Conservation (phyloP, 2,329 filamentous ascomycete species). For the Ilyonectria robusta region DNA sequence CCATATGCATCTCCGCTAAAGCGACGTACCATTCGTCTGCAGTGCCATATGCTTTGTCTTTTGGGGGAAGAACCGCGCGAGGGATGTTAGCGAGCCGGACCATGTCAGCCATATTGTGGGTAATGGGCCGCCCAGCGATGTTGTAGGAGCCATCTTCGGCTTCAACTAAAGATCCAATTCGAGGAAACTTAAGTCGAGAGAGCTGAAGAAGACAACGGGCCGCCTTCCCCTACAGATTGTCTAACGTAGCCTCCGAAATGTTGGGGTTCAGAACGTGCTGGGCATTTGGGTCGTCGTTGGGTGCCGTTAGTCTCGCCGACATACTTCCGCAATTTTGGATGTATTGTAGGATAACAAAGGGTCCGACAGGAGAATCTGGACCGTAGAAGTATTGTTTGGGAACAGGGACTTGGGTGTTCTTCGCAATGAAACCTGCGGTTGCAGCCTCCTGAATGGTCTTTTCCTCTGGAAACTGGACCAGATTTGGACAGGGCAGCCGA, state of each 20-base stretch:
- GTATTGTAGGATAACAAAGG: conserved; percentile 49
- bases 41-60: conserved; percentile 40
- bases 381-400: conserved; percentile 29
- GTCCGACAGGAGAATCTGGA: conserved; percentile 40
- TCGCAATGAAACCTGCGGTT: conserved; percentile 22
- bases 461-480: conserved; percentile 33
- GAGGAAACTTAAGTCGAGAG: conserved; percentile 49
- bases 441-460: conserved; percentile 35
- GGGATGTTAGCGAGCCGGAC: conserved; percentile 48
- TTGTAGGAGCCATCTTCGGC: conserved; percentile 41
- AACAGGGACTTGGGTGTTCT: conserved; percentile 22
- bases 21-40: conserved; percentile 55
- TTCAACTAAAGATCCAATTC: conserved; percentile 57
- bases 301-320: conserved; percentile 23
- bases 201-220: conserved; percentile 58
- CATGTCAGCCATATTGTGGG: conserved; percentile 59
- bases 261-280: conserved; percentile 29
- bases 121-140: conserved; percentile 54
- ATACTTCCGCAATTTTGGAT: conserved; percentile 45
- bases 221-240: conserved; percentile 53
- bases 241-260: conserved; percentile 50
- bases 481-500: conserved; percentile 27
- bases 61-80: conserved; percentile 34
- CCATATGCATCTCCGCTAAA: conserved; percentile 59
- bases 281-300: conserved; percentile 6